Percentiles rank a stretch among this genome's conserved stretches.
phyloP scores from a whole-genome alignment of 2,329 filamentous ascomycete species.

The Ophiostoma sp. region DNA sequence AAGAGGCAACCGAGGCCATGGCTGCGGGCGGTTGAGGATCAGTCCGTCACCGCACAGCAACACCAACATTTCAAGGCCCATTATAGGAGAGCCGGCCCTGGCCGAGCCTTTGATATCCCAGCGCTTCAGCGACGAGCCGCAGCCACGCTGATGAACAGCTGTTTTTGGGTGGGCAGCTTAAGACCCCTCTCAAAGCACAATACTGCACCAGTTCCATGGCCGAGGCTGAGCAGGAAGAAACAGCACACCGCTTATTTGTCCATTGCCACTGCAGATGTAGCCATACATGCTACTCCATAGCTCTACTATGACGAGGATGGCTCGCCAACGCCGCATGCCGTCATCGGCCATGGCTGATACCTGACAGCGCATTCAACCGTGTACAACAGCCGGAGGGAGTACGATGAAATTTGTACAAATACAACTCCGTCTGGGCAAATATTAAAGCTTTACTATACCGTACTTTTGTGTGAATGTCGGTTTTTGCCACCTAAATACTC shows the following conservation, averaged over 20 bases:
- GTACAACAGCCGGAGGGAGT: neutral
- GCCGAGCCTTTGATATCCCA: neutral
- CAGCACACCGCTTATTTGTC: neutral
- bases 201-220: neutral
- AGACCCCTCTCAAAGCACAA: neutral
- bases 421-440: neutral
- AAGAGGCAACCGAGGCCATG: constrained; percentile 35
- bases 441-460: neutral
- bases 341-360: neutral
- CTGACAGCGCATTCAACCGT: neutral
- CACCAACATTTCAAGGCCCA: neutral
- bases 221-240: neutral
- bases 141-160: neutral
- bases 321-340: neutral
- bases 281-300: neutral
- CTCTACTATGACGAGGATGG: neutral
- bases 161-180: neutral
- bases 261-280: neutral
- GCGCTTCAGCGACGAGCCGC: neutral
- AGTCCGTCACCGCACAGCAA: no score
- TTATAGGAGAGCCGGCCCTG: neutral
- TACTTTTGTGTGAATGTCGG: neutral
- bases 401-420: neutral
- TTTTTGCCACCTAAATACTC: neutral
- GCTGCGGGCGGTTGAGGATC: constrained; percentile 23